phyloP scores from a whole-genome alignment of 179 eudicot species.

The Sideroxylon spinosum region DNA sequence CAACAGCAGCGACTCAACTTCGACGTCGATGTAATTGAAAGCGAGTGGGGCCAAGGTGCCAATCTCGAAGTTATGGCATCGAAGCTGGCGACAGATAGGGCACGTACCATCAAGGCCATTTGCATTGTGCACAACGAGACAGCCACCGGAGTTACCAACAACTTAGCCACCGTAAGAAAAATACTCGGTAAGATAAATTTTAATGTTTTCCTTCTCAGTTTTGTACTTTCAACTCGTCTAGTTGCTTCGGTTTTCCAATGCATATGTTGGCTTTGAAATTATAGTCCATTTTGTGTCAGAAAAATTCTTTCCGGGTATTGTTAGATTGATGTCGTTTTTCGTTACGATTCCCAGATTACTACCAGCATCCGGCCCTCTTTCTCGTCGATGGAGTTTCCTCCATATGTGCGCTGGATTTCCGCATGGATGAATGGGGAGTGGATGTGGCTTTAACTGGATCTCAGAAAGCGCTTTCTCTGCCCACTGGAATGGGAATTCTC shows the following conservation, averaged over 20 bases:
- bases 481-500: constrained; percentile 88
- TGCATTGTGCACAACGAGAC: constrained; percentile 99
- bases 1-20: constrained; percentile 93
- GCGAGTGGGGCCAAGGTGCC: constrained; percentile 98
- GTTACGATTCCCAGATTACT: constrained; percentile 58
- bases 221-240: too few relatives aligned
- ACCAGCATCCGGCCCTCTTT: constrained; percentile 89
- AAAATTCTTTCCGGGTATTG: neutral
- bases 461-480: constrained; percentile 97
- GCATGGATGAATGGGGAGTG: constrained; percentile 98
- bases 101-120: constrained; percentile 87
- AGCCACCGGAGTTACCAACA: constrained; percentile 98
- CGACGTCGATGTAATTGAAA: constrained; percentile 87
- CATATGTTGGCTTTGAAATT: neutral
- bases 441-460: constrained; percentile 99
- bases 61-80: constrained; percentile 81
- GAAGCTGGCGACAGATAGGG: constrained; percentile 69
- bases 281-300: neutral
- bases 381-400: constrained; percentile 98
- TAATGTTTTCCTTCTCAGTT: too few relatives aligned
- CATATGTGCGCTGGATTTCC: constrained; percentile 93
- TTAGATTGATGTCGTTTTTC: neutral
- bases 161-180: constrained; percentile 82
- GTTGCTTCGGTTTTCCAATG: too few relatives aligned
- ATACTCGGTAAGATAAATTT: constrained; percentile 57